phyloP scores from a whole-genome alignment of 306 rosid species.

The Sechiopsis laciniata region DNA sequence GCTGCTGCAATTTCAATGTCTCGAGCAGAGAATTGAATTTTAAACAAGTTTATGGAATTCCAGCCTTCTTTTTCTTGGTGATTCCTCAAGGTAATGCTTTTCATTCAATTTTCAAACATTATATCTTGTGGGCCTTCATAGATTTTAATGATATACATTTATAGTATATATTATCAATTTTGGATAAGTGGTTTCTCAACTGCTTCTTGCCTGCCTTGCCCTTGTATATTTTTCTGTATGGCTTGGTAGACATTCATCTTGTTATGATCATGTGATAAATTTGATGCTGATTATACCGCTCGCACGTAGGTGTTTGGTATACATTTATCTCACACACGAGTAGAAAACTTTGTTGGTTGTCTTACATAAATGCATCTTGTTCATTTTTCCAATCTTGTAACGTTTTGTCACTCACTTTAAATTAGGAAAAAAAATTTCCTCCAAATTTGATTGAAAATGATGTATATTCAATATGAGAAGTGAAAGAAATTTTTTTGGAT shows the following conservation, averaged over 20 bases:
- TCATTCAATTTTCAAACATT: constrained; percentile 16
- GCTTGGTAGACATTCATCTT: neutral
- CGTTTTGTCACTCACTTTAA: neutral
- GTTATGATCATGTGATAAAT: neutral
- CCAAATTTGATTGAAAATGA: neutral
- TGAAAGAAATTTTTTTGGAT: no score
- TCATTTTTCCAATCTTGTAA: neutral
- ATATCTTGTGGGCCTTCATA: neutral
- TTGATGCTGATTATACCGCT: neutral
- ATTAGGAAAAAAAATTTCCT: neutral
- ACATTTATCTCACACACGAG: neutral
- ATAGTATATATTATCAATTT: neutral
- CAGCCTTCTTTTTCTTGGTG: neutral
- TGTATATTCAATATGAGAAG: neutral
- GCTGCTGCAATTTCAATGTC: constrained; percentile 11
- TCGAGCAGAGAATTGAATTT: neutral
- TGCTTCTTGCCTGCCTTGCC: constrained; percentile 7
- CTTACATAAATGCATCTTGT: neutral
- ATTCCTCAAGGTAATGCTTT: neutral
- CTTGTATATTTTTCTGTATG: neutral
- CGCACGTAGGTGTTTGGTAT: neutral
- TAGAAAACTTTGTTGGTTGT: neutral
- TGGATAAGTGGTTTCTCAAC: constrained; percentile 13
- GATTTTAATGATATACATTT: neutral
- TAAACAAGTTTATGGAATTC: neutral